phyloP scores from a whole-genome alignment of 768 basidiomycete species.

The Rubroboletus pulcherrimus region DNA sequence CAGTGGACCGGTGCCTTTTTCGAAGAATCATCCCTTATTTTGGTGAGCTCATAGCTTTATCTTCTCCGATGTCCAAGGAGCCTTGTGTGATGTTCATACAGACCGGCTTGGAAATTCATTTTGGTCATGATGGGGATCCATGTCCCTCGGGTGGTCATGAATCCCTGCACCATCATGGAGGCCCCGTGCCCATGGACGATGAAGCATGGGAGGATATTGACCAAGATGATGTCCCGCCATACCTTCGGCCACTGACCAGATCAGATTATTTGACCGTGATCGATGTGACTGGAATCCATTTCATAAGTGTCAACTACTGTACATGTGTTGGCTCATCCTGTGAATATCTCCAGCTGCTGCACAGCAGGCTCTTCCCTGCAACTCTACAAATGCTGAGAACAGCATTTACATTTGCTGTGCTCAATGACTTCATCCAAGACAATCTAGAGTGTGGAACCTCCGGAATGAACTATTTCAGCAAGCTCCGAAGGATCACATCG shows the following conservation, averaged over 20 bases:
- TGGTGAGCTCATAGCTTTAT: neutral
- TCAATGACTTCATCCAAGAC: constrained; percentile 17
- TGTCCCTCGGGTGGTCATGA: neutral
- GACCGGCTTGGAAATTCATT: too few relatives aligned
- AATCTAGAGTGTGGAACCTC: constrained; percentile 19
- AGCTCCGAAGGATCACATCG: neutral
- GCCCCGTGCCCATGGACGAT: neutral
- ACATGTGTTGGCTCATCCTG: neutral
- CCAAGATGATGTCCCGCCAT: rapidly evolving
- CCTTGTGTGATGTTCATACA: too few relatives aligned
- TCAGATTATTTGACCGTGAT: neutral
- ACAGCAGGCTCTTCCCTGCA: rapidly evolving
- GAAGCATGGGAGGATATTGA: neutral
- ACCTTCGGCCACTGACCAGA: neutral
- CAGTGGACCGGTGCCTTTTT: neutral
- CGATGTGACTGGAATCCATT: neutral
- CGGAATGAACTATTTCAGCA: constrained; percentile 1
- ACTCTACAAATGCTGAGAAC: neutral
- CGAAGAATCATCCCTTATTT: neutral
- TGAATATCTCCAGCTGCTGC: neutral
- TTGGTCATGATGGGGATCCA: neutral
- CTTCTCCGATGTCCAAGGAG: too few relatives aligned
- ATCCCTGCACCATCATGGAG: too few relatives aligned
- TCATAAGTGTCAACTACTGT: neutral
- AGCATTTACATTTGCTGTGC: constrained; percentile 13